Evolutionary conservation across 768 basidiomycete genomes (phyloP).

Genomic region (Mrakia gelida): DNA sequence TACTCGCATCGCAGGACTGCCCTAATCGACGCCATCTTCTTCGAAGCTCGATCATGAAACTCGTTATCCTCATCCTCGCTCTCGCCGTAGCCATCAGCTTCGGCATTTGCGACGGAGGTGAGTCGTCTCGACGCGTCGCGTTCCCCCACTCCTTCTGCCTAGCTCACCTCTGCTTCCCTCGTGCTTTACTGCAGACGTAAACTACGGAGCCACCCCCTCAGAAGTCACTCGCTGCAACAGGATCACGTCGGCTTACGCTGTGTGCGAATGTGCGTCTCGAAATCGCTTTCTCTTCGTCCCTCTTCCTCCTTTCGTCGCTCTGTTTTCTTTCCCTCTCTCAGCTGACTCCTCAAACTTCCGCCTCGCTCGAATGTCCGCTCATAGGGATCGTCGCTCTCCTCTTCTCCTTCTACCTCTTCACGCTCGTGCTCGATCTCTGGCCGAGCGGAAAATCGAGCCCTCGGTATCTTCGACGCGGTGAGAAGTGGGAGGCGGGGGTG

Average conservation of each 20-base stretch:
- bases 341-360: background rate
- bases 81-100: constrained; percentile 44
- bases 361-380: background rate
- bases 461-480: constrained; percentile 17
- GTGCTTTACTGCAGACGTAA: background rate
- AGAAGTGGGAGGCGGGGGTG: background rate
- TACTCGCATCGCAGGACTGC: constrained; percentile 37
- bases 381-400: constrained; percentile 38
- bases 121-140: background rate
- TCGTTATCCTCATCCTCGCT: constrained; percentile 44
- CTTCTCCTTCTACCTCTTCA: constrained; percentile 44
- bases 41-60: constrained; percentile 45
- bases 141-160: no score
- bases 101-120: constrained; percentile 29
- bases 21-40: constrained; percentile 42
- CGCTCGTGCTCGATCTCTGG: constrained; percentile 47
- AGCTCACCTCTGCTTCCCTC: no score
- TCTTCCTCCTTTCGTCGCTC: no score
- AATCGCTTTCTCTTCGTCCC: no score
- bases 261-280: constrained; percentile 45
- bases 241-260: constrained; percentile 42
- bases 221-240: constrained; percentile 36
- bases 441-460: constrained; percentile 39
- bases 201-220: background rate
- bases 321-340: background rate